Percentiles rank a stretch among this genome's conserved stretches.
phyloP scores from a whole-genome alignment of 805 yeast genomes.

The Cyberlindnera mississippiensis region DNA sequence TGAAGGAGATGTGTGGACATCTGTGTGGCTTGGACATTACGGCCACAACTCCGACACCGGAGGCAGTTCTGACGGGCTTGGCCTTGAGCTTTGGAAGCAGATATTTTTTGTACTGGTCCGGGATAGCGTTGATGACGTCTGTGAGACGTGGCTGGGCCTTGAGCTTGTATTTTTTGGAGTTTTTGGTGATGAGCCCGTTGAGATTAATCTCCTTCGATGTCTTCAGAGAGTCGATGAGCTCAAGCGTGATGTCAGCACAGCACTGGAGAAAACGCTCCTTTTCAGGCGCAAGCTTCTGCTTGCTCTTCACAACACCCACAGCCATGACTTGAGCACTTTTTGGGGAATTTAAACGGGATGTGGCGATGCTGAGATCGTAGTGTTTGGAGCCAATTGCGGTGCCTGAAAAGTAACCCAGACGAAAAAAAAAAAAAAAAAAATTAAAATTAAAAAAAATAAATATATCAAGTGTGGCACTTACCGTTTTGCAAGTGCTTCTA shows the following conservation, averaged over 20 bases:
- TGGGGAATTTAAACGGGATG: background rate
- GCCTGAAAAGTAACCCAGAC: background rate
- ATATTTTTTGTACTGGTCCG: slow-evolving; percentile 91
- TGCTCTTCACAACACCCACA: slow-evolving; percentile 33
- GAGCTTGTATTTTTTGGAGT: slow-evolving; percentile 85
- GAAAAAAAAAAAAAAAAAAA: background rate
- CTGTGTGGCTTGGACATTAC: slow-evolving; percentile 99
- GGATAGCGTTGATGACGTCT: slow-evolving; percentile 91
- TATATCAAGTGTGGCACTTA: no score
- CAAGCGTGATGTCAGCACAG: slow-evolving; percentile 87
- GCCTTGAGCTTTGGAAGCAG: slow-evolving; percentile 91
- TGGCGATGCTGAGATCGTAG: background rate
- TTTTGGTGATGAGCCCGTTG: slow-evolving; percentile 82
- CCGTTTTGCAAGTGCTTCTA: no score
- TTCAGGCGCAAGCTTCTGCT: slow-evolving; percentile 78
- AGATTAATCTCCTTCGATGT: slow-evolving; percentile 77
- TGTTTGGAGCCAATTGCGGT: slow-evolving; percentile 3
- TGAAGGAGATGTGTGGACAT: slow-evolving; percentile 98
- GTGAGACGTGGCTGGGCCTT: slow-evolving; percentile 92
- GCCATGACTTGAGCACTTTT: slow-evolving; percentile 18
- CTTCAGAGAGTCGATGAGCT: slow-evolving; percentile 73
- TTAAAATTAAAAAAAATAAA: no score
- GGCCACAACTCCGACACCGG: slow-evolving; percentile 98
- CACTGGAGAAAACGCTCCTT: slow-evolving; percentile 90
- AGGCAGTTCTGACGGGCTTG: slow-evolving; percentile 98